These are phyloP conservation scores for Alternaria brassicae DNA, from an alignment of 2,329 filamentous ascomycete genomes.

Conservation along the genomic window DNA sequence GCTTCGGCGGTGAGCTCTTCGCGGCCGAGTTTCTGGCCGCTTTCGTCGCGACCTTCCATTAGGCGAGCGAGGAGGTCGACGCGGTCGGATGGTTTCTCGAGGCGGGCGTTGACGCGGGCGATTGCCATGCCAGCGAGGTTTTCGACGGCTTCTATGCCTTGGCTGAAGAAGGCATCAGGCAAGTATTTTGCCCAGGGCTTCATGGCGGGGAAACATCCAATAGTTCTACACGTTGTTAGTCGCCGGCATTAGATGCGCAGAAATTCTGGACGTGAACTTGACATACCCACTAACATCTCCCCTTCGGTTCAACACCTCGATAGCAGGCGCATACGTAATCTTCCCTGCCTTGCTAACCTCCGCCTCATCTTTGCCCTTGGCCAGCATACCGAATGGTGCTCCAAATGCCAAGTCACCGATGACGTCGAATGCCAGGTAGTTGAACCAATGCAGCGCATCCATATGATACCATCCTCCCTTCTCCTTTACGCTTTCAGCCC, in stretches of 20 bases:
- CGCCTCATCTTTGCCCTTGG: slow-evolving; percentile 75
- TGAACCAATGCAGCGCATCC: slow-evolving; percentile 83
- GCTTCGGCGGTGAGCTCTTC: slow-evolving; percentile 88
- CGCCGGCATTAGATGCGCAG: not conserved
- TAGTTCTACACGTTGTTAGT: slow-evolving; percentile 55
- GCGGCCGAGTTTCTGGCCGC: slow-evolving; percentile 75
- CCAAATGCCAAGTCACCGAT: slow-evolving; percentile 74
- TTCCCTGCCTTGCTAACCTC: slow-evolving; percentile 71
- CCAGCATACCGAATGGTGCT: slow-evolving; percentile 82
- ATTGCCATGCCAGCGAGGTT: slow-evolving; percentile 88
- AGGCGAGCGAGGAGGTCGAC: slow-evolving; percentile 82
- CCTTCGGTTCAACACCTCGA: slow-evolving; percentile 86
- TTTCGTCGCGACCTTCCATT: slow-evolving; percentile 85
- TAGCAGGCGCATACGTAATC: slow-evolving; percentile 75
- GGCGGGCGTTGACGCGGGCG: slow-evolving; percentile 76
- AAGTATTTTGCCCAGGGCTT: slow-evolving; percentile 83
- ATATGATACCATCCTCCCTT: slow-evolving; percentile 66
- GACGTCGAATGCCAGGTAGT: slow-evolving; percentile 63
- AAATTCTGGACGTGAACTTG: not conserved
- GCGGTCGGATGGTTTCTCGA: slow-evolving; percentile 68
- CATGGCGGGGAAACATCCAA: slow-evolving; percentile 76
- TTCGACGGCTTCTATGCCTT: slow-evolving; percentile 76
- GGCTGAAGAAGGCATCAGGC: slow-evolving; percentile 80
- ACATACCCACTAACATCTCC: slow-evolving; percentile 78
- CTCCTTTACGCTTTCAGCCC: slow-evolving; percentile 58